A percentile compares a stretch with the other conserved stretches of the same genome.
These are phyloP conservation scores for Pharnaceum exiguum DNA, from an alignment of 148 eudicot genomes.

Conservation along the genomic window DNA sequence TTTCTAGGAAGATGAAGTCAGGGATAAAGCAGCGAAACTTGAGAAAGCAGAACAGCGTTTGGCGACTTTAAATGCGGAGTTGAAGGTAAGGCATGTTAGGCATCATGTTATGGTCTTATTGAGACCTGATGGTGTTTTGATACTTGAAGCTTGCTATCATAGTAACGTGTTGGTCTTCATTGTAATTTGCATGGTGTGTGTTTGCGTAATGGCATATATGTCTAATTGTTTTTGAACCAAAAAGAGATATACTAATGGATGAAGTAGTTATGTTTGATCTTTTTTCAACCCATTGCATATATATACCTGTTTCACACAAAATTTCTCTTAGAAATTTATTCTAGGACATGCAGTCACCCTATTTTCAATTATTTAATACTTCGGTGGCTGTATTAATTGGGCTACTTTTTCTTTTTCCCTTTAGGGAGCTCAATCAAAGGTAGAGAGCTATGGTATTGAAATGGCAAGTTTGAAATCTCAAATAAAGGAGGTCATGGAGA, in stretches of 20 bases:
- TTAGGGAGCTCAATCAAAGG: conserved; percentile 80
- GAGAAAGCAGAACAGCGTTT: conserved; percentile 81
- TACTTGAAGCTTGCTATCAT: too few relatives aligned
- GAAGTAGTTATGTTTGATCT: too few relatives aligned
- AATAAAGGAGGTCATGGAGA: conserved; percentile 55
- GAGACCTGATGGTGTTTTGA: not conserved
- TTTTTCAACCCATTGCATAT: too few relatives aligned
- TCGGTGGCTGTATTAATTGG: not conserved
- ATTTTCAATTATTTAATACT: not conserved
- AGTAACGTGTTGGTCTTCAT: too few relatives aligned
- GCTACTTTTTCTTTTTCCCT: not conserved
- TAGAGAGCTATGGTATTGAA: conserved; percentile 56
- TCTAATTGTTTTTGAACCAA: too few relatives aligned
- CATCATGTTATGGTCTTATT: not conserved
- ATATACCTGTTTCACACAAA: too few relatives aligned
- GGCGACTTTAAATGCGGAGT: conserved; percentile 66
- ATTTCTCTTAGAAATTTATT: too few relatives aligned
- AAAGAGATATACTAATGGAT: too few relatives aligned
- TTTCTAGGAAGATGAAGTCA: conserved; percentile 77
- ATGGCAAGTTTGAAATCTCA: conserved; percentile 41
- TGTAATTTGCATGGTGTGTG: too few relatives aligned
- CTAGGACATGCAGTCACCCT: not conserved
- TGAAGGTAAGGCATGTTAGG: conserved; percentile 45
- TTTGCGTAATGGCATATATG: too few relatives aligned
- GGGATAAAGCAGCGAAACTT: conserved; percentile 61